These are phyloP conservation scores for Phyllostachys edulis DNA, from an alignment of 176 grass and related monocot species.

Conservation along the genomic window DNA sequence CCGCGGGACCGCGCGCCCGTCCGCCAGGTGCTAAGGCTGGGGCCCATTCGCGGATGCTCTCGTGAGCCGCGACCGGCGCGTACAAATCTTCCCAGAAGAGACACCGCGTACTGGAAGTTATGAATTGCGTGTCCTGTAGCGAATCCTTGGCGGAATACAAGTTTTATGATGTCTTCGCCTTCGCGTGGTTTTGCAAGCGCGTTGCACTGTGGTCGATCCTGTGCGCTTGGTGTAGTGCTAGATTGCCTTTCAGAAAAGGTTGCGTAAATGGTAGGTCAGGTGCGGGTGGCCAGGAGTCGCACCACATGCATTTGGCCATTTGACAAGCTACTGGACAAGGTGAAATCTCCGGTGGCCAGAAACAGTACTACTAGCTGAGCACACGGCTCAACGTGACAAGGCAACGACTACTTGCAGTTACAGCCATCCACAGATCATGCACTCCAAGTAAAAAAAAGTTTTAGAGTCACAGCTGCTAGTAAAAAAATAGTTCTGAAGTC, in stretches of 20 bases:
- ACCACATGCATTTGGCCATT: background rate
- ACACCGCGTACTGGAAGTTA: background rate
- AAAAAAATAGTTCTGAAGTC: background rate
- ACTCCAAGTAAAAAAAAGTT: background rate
- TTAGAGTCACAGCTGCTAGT: too few species aligned
- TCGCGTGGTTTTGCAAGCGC: background rate
- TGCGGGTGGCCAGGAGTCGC: background rate
- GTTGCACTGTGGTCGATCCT: background rate
- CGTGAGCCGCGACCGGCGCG: slow-evolving; percentile 22
- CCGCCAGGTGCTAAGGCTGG: background rate
- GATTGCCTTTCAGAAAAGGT: background rate
- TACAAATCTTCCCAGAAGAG: background rate
- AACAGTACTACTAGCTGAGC: background rate
- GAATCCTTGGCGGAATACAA: background rate
- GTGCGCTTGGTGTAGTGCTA: background rate
- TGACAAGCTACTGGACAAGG: slow-evolving; percentile 3
- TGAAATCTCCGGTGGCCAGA: background rate
- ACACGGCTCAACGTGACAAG: background rate
- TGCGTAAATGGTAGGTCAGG: background rate
- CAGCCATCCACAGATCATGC: background rate
- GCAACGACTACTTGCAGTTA: background rate
- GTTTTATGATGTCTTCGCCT: background rate
- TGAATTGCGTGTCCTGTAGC: background rate
- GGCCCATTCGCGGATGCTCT: too few species aligned
- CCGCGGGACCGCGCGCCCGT: slow-evolving; percentile 19